Evolutionary conservation across 805 yeast species (phyloP), one percentile per base, ranked within the genome.

Genomic region (Saturnispora galanensis): DNA sequence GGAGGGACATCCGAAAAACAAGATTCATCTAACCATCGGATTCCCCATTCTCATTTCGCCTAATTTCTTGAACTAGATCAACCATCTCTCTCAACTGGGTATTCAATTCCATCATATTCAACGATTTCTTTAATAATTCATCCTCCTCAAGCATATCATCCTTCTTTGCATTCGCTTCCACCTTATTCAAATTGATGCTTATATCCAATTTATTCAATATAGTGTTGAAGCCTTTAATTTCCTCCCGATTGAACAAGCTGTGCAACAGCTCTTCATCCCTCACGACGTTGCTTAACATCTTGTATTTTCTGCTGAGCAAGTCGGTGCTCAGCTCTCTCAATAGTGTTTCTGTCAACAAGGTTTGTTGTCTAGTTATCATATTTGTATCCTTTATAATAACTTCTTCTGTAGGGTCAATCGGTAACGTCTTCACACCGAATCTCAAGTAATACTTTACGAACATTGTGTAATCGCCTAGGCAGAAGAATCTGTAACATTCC

Each of bases 1-100:
- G 47, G 44, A 39, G 35, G 12, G 38, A 45, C 21, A 31, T 53
- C 10, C 21, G 26, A 4, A 35, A 36, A 9, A 5, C 8, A 5
- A 4, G 26, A 21, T 21, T 21, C 26, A 21, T 21, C 26, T 21
- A 21, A 21, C 26, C 26, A 21, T 21, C 26, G 26, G 8, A 21
- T 2, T 21, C 6, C 6, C 26, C 26, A 21, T 21, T 21, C 26
- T 21, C 26, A 21, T 21, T 21, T 21, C 7, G 26, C 11, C 13
- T 31, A 7, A 31, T 12, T 17, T 15, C 9, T n/a, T 18, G n/a
- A 17, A 31, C 15, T 11, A 15, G 12, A 12, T 17, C 30, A 13
- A 38, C 4, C 11, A n/a, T 17, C 12, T 3, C 26, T 28, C 26
- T 21, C 13, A 38, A 29, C 17, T 29, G 12, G n/a, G 26, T 35